These are phyloP conservation scores for Pyrenophora tritici-repentis DNA, from an alignment of 2,329 filamentous ascomycete species.

Conservation along the genomic window DNA sequence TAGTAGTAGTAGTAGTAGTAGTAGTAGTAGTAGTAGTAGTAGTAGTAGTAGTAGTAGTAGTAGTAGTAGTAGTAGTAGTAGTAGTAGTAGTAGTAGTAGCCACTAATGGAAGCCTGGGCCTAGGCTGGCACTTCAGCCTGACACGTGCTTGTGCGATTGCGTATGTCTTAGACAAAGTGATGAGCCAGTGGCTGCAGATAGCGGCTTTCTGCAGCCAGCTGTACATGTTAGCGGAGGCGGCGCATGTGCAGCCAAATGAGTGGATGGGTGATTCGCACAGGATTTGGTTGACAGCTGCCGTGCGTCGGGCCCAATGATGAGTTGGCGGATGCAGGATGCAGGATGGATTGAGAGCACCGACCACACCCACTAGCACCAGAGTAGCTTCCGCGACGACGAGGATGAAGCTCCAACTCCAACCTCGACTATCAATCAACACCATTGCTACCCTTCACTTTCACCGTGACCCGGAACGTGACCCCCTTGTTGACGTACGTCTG, in stretches of 20 bases:
- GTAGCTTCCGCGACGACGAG: conserved; percentile 24
- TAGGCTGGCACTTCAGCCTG: no score
- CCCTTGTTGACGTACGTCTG: conserved; percentile 8
- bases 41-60: no score
- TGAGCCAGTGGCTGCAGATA: background rate
- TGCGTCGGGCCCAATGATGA: conserved; percentile 19
- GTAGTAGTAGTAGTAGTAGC: no score
- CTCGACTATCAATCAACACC: conserved; percentile 4
- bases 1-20: no score
- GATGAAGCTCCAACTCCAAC: conserved; percentile 21
- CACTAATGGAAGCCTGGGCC: no score
- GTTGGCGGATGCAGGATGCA: background rate
- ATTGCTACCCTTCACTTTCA: conserved; percentile 14
- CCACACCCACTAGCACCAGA: conserved; percentile 11
- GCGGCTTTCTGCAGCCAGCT: background rate
- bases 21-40: no score
- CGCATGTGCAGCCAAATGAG: conserved; percentile 20
- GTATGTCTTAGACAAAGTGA: background rate
- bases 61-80: no score
- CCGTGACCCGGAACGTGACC: conserved; percentile 4
- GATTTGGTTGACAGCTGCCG: conserved; percentile 28
- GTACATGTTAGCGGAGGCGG: conserved; percentile 13
- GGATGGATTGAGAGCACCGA: conserved; percentile 11
- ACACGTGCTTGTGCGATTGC: background rate
- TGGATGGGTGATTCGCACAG: conserved; percentile 19